These are phyloP conservation scores for Pyrenula massariospora DNA, from an alignment of 495 filamentous ascomycete species.

Conservation along the genomic window DNA sequence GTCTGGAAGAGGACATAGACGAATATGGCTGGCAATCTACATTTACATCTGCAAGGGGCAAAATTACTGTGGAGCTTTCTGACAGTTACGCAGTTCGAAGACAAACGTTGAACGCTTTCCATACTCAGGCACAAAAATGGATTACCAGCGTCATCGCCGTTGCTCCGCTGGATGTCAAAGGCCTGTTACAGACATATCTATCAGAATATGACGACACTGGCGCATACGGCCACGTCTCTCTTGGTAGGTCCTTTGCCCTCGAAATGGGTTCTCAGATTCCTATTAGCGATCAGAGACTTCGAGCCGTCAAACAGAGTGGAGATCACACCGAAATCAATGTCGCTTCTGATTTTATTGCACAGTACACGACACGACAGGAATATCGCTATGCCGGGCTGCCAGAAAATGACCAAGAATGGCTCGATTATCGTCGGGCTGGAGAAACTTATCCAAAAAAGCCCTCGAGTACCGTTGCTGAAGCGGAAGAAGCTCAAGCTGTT, in stretches of 20 bases:
- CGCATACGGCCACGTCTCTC: conserved; percentile 74
- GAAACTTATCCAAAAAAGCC: conserved; percentile 3
- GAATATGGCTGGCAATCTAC: conserved; percentile 78
- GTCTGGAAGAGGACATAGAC: conserved; percentile 85
- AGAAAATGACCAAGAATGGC: conserved; percentile 50
- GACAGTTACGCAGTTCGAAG: conserved; percentile 76
- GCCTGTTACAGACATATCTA: conserved; percentile 85
- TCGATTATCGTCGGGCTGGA: conserved; percentile 41
- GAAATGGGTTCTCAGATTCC: conserved; percentile 87
- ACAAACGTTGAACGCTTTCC: conserved; percentile 64
- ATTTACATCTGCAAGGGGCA: conserved; percentile 60
- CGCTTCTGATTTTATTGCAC: conserved; percentile 88
- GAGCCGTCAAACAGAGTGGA: conserved; percentile 59
- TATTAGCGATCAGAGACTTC: conserved; percentile 72
- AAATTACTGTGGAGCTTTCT: conserved; percentile 76
- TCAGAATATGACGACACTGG: conserved; percentile 86
- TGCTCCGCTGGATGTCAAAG: conserved; percentile 90
- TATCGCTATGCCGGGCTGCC: conserved; percentile 70
- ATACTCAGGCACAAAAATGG: conserved; percentile 69
- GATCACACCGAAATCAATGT: conserved; percentile 61
- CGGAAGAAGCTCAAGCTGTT: conserved; percentile 33
- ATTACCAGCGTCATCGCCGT: conserved; percentile 67
- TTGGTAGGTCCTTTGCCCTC: conserved; percentile 89
- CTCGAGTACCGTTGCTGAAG: conserved; percentile 22
- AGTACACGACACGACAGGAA: conserved; percentile 94